Evolutionary conservation across 352 stramenopile species (phyloP), one percentile per base, ranked within the genome.

Genomic region (Lagenidium giganteum): DNA sequence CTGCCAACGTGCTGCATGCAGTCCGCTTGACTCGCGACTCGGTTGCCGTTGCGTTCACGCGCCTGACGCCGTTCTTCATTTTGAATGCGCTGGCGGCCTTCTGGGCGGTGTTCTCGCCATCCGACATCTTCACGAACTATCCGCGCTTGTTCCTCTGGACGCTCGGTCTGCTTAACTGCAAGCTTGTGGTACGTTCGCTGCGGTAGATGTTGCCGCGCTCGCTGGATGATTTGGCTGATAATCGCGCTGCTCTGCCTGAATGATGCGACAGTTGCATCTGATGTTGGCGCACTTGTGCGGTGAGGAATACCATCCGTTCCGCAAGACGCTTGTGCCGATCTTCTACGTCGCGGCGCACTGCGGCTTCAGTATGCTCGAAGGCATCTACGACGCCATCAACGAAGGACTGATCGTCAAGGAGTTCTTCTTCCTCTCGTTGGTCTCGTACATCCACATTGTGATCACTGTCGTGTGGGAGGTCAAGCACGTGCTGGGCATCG

Each of bases 311-410:
- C 82, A 92, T 42, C 82, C 82, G 42, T 94, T 92, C 62, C 82
- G 82, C 42, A 94, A 94, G 62, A 94, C 82, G 43, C 78, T 94
- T 13, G 82, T 92, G 42, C 82, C 82, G n/a, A 85, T 94, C 43
- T 90, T 94, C 48, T 94, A 90, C 60, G 80, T 94, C 17, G 82
- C 82, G 13, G 82, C 67, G 20, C 82, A 94, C 51, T 87, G 71
- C 53, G 64, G 68, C 28, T 93, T 91, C 57, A 78, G 76, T 42
- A 85, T 90, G 70, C 35, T 87, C 40, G 71, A 93, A 53, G 79
- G 77, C 26, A 81, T 89, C 32, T 87, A 91, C 61, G 75, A 88
- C 40, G 59, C 79, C 17, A 81, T 89, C 48, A 88, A 89, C 62
- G 79, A 94, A 29, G 62, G 67, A 16, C 62, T 94, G 14, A 78